A percentile compares a stretch with the other conserved stretches of the same genome.
phyloP scores from a whole-genome alignment of 2,329 filamentous ascomycete genomes.

The Didymosphaeria variabile region DNA sequence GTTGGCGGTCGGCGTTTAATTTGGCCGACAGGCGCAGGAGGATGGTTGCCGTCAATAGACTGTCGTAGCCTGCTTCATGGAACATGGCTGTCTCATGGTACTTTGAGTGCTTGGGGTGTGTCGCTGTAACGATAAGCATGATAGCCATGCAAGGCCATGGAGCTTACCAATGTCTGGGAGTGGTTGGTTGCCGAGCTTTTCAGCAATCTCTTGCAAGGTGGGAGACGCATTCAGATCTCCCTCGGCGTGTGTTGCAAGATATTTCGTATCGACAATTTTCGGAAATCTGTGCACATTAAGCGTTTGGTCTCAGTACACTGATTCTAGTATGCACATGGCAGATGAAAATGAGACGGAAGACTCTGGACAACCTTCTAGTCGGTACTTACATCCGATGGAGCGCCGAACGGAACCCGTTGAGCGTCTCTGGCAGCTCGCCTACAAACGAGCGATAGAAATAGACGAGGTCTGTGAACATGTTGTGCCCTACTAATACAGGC shows the following conservation, averaged over 20 bases:
- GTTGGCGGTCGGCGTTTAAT: constrained; percentile 20
- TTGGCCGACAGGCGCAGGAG: constrained; percentile 65
- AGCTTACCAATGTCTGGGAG: constrained; percentile 53
- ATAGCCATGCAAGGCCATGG: not conserved
- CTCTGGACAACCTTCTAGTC: not conserved
- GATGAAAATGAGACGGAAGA: not conserved
- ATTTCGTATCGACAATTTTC: constrained; percentile 69
- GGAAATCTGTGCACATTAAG: constrained; percentile 54
- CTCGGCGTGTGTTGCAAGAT: constrained; percentile 66
- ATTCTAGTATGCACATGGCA: not conserved
- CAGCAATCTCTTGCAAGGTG: constrained; percentile 59
- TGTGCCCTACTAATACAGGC: constrained; percentile 69
- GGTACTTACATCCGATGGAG: constrained; percentile 56
- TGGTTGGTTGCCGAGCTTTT: constrained; percentile 51
- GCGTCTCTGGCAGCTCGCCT: constrained; percentile 62
- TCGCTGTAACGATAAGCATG: constrained; percentile 19
- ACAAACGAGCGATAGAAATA: constrained; percentile 72
- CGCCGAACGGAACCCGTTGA: constrained; percentile 62
- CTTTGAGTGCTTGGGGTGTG: constrained; percentile 45
- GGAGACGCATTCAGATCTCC: constrained; percentile 61
- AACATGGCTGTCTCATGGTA: constrained; percentile 53
- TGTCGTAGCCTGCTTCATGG: constrained; percentile 72
- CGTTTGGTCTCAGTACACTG: not conserved
- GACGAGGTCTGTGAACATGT: constrained; percentile 70
- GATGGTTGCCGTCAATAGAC: constrained; percentile 67